These are phyloP conservation scores for Ustilago crameri DNA, from an alignment of 1,284 basidiomycete species.

Conservation along the genomic window DNA sequence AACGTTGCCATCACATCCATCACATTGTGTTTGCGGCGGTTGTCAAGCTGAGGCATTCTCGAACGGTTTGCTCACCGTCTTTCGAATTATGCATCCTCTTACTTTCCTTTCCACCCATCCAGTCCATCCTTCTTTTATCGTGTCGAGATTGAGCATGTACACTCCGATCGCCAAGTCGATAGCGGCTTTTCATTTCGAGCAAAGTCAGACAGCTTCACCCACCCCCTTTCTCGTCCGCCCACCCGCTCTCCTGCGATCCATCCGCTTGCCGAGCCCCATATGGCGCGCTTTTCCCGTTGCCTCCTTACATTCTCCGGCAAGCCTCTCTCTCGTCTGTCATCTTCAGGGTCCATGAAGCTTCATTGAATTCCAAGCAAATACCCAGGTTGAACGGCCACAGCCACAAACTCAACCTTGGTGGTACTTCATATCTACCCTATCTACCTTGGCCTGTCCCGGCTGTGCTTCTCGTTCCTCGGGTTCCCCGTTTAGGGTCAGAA, in stretches of 20 bases:
- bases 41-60: slow-evolving; percentile 3
- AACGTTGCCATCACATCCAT: background rate
- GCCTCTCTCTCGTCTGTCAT: background rate
- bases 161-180: slow-evolving; percentile 20
- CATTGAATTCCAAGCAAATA: background rate
- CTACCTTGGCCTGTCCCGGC: too few relatives aligned
- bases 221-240: slow-evolving; percentile 1
- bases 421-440: background rate
- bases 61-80: background rate
- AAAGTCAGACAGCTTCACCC: background rate
- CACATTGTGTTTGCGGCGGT: background rate
- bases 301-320: background rate
- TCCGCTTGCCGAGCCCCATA: background rate
- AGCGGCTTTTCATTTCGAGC: background rate
- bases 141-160: slow-evolving; percentile 11
- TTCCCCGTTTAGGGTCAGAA: background rate
- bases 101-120: background rate
- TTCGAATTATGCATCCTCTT: background rate
- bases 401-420: slow-evolving; percentile 1
- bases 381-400: background rate
- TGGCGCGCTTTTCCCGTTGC: background rate
- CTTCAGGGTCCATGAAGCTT: slow-evolving; percentile 1
- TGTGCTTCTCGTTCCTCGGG: background rate
- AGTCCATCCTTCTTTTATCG: background rate
- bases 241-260: slow-evolving; percentile 9